Evolutionary conservation across 345 rosid genomes (phyloP).

Genomic region (Syzygium aromaticum): DNA sequence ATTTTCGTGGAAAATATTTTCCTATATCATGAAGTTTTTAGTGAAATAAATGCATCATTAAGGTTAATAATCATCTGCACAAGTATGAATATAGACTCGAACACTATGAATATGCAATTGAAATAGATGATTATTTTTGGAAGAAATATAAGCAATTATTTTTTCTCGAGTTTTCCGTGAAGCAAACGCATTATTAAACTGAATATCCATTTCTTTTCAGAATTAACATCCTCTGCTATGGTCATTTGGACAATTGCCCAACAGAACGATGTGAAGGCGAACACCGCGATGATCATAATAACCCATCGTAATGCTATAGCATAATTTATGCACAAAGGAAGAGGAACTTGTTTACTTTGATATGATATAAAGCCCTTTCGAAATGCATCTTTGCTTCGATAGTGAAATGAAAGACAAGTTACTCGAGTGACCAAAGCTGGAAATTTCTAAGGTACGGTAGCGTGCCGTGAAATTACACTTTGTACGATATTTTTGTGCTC

Average conservation of each 20-base stretch:
- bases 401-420: neutral
- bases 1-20: neutral
- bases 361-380: neutral
- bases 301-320: fast-evolving
- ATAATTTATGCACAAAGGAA: neutral
- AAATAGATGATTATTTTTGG: neutral
- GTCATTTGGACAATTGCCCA: neutral
- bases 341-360: neutral
- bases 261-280: no score
- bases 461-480: no score
- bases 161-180: no score
- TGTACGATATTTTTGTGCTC: neutral
- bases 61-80: fast-evolving
- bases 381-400: fast-evolving
- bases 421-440: fast-evolving
- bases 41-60: fast-evolving
- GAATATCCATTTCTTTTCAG: fast-evolving
- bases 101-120: neutral
- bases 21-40: fast-evolving
- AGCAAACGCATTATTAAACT: no score
- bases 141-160: no score
- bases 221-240: neutral
- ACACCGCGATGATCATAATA: neutral
- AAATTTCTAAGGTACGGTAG: neutral
- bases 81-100: neutral